Evolutionary conservation across 345 rosid genomes (phyloP).

Genomic region (Lumnitzera littorea): DNA sequence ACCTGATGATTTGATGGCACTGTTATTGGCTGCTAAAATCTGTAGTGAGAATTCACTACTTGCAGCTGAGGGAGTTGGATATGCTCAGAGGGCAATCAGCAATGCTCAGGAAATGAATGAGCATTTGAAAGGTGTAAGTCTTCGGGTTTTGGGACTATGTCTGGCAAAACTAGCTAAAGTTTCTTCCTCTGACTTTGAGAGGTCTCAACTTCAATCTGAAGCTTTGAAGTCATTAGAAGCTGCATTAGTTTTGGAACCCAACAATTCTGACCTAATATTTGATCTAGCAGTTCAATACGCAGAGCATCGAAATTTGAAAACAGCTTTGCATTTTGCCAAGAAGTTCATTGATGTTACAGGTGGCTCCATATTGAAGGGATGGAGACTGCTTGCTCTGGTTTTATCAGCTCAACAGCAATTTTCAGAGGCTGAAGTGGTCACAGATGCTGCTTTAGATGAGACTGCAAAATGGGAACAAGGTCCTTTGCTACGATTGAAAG

Average conservation of each 20-base stretch:
- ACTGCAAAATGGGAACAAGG: conserved; percentile 92
- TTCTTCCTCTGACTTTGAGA: conserved; percentile 73
- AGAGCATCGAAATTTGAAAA: conserved; percentile 68
- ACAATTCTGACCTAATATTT: conserved; percentile 65
- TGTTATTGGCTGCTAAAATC: conserved; percentile 77
- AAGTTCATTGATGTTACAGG: conserved; percentile 71
- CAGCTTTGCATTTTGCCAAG: conserved; percentile 69
- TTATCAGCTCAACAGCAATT: conserved; percentile 84
- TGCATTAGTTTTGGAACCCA: conserved; percentile 58
- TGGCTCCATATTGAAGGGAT: conserved; percentile 76
- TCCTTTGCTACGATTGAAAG: conserved; percentile 71
- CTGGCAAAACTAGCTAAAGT: conserved; percentile 72
- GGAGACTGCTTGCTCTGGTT: conserved; percentile 80
- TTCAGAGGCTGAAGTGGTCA: conserved; percentile 82
- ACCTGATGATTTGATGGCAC: conserved; percentile 63
- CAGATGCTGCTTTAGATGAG: conserved; percentile 89
- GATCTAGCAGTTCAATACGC: conserved; percentile 83
- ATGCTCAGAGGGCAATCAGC: conserved; percentile 56
- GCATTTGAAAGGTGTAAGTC: conserved; percentile 71
- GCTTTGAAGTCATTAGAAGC: conserved; percentile 68
- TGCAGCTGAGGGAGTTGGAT: conserved; percentile 78
- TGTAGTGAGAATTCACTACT: conserved; percentile 62
- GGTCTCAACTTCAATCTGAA: conserved; percentile 71
- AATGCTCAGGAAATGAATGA: conserved; percentile 55
- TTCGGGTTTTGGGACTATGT: conserved; percentile 75